Evolutionary conservation across 495 filamentous ascomycete genomes (phyloP).

Genomic region (Trichoderma reesei): DNA sequence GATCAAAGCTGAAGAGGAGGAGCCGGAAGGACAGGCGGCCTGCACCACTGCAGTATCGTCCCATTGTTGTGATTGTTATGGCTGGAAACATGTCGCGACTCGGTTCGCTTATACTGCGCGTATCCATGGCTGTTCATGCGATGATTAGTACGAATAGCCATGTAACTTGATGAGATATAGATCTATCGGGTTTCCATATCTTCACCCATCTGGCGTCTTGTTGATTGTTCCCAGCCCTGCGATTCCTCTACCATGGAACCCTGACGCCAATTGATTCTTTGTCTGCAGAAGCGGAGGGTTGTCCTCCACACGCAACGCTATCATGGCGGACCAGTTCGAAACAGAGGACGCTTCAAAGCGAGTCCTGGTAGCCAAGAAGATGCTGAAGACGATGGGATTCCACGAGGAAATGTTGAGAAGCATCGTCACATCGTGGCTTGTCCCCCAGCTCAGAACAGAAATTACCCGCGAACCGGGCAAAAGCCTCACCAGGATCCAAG

Average conservation of each 20-base stretch:
- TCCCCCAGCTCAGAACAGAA: slow-evolving; percentile 21
- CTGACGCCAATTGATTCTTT: not conserved
- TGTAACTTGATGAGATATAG: too few species aligned
- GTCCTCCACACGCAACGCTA: not conserved
- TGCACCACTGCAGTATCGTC: too few species aligned
- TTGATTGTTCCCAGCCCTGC: too few species aligned
- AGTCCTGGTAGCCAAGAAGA: slow-evolving; percentile 8
- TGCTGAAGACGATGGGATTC: slow-evolving; percentile 11
- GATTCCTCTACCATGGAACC: too few species aligned
- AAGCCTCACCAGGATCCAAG: slow-evolving; percentile 12
- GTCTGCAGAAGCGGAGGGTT: not conserved
- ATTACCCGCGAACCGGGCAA: slow-evolving; percentile 19
- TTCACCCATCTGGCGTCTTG: too few species aligned
- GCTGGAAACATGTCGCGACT: too few species aligned
- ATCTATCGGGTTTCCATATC: too few species aligned
- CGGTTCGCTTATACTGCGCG: too few species aligned
- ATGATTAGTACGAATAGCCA: too few species aligned
- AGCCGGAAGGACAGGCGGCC: not conserved
- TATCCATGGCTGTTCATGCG: too few species aligned
- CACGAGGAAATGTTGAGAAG: slow-evolving; percentile 23
- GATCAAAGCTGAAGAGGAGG: not conserved
- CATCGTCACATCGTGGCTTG: slow-evolving; percentile 23
- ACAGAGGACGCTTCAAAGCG: not conserved
- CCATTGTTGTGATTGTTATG: too few species aligned
- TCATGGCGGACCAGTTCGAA: not conserved